Base-by-base conservation (phyloP, 164 flowering plant species). In the Saururus chinensis region DNA sequence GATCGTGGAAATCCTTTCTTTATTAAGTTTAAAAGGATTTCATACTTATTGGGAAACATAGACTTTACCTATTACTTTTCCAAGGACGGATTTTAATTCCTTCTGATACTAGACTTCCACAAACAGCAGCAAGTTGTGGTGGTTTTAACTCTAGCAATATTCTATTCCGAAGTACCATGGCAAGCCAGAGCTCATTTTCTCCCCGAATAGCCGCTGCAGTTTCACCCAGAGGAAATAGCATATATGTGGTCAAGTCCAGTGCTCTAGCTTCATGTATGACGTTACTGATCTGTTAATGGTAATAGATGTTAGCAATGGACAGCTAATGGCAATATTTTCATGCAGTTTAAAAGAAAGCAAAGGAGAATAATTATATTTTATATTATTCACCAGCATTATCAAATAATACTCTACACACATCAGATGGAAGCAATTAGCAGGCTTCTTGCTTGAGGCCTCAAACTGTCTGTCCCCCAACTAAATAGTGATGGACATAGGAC, bases 171-270 rank as follows among this genome's bases (percentile, higher is more conserved):
- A 90, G 89, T 70, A 93, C 89, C 85, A 85, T 84, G 54, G 98
- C 97, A 65, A 93, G 88, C 98, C 98, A 93, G 22, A 93, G 90
- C 73, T 93, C 98, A 78, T 90, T 93, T 77, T 89, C 97, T 67
- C 98, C 98, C 64, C 98, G 83, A 60, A 90, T 82, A 63, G 96
- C 97, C 61, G 98, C 82, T 55, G 98, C 98, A 64, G 97, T 93
- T 82, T 88, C 97, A 61, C 98, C 98, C 57, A 90, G 83, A 54
- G 98, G 97, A 73, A 82, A 93, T 64, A 88, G 77, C 58, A 84
- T 61, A 5, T 79, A 82, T 26, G 90, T 82, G 65, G 86, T 93
- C 63, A 88, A 78, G 68, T 93, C 97, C 76, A 93, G 63, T 42
- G 95, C 97, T 73, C 97, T 80, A 13, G 75, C 79, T 78, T 90